phyloP scores from a whole-genome alignment of 208 protist species.

The Ichthyophonus hoferi region DNA sequence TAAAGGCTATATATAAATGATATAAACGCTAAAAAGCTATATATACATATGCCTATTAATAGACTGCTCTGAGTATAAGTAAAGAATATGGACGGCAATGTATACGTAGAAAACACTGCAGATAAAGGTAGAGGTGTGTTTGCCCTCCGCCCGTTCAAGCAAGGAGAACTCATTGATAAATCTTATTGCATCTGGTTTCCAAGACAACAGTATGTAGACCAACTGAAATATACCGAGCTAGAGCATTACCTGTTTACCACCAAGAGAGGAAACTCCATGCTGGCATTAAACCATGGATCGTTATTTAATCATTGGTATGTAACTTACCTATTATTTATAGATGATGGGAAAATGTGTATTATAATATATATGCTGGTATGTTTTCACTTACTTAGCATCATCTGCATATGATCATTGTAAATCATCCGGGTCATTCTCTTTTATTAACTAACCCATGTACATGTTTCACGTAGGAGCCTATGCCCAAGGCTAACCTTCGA shows the following conservation, averaged over 20 bases:
- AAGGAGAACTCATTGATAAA: not conserved
- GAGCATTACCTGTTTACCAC: not conserved
- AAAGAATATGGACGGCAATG: no score
- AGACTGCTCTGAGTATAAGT: not conserved
- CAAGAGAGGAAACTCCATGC: not conserved
- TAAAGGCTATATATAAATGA: not conserved
- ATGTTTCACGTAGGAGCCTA: no score
- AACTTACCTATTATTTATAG: no score
- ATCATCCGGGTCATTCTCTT: no score
- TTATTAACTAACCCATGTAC: no score
- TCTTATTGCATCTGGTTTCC: not conserved
- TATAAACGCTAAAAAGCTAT: no score
- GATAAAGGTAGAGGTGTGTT: not conserved
- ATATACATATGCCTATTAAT: not conserved
- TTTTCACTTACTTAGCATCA: no score
- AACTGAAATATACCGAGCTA: not conserved
- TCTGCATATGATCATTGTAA: no score
- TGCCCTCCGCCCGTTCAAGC: not conserved
- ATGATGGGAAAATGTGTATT: no score
- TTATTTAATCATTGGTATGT: not conserved
- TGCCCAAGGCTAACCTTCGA: no score
- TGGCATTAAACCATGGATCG: not conserved
- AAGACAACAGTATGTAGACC: not conserved
- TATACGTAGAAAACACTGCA: not conserved
- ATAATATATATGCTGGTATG: no score